phyloP scores from a whole-genome alignment of 2,329 filamentous ascomycete species.

The Didymella sp. region DNA sequence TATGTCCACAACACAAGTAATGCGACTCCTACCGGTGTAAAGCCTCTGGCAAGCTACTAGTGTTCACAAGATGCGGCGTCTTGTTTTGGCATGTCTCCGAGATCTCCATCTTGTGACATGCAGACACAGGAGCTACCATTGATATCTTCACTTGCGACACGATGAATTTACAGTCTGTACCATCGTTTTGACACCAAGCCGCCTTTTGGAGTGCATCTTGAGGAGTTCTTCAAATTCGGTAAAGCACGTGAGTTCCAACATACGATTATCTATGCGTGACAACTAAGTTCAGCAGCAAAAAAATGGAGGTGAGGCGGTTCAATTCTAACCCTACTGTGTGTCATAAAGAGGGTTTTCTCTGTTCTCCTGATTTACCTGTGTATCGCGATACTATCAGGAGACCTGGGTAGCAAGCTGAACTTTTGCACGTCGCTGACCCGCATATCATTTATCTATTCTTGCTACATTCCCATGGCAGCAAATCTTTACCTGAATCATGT shows the following conservation, averaged over 20 bases:
- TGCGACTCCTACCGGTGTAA: not conserved
- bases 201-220: not conserved
- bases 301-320: not conserved
- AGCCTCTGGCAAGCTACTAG: not conserved
- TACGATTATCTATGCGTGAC: not conserved
- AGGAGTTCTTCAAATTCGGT: not conserved
- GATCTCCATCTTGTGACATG: not conserved
- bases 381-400: not conserved
- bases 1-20: not conserved
- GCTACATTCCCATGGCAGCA: not conserved
- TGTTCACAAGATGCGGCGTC: not conserved
- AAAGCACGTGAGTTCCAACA: not conserved
- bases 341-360: not conserved
- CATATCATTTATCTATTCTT: not conserved
- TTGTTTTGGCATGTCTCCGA: not conserved
- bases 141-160: not conserved
- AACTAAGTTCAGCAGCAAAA: not conserved
- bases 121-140: not conserved
- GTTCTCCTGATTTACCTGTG: not conserved
- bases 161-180: not conserved
- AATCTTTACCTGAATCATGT: not conserved
- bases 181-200: not conserved
- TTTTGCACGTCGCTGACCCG: not conserved
- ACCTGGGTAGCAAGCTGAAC: not conserved
- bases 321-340: too few relatives aligned